Conservation (phyloP, 2,329 filamentous ascomycete species). For the Penicillium decumbens region DNA sequence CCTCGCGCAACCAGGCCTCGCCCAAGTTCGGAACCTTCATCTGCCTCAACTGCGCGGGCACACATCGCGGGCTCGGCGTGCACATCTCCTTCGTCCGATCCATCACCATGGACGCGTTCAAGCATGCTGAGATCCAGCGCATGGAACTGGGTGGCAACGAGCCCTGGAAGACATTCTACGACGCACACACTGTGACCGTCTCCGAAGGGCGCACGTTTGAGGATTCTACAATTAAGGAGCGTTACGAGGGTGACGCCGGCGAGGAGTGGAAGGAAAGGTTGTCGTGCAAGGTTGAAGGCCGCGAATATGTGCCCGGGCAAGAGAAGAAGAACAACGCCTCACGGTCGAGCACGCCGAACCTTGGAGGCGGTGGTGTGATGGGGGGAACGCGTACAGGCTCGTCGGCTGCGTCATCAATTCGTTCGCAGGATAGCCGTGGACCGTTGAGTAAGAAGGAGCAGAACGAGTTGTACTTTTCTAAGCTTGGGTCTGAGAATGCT, state of each 20-base stretch:
- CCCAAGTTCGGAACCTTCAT: conserved; percentile 99
- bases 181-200: conserved; percentile 62
- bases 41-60: conserved; percentile 90
- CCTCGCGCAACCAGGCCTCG: conserved; percentile 52
- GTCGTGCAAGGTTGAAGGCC: conserved; percentile 79
- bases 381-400: conserved; percentile 18
- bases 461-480: conserved; percentile 88
- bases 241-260: conserved; percentile 83
- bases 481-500: conserved; percentile 78
- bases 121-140: conserved; percentile 81
- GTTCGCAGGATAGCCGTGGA: conserved; percentile 26
- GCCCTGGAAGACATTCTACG: conserved; percentile 82
- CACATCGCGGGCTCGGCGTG: conserved; percentile 89
- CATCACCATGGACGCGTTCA: conserved; percentile 99
- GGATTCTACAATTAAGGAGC: conserved; percentile 80
- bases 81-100: conserved; percentile 98
- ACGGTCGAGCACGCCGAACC: conserved; percentile 27
- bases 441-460: conserved; percentile 54
- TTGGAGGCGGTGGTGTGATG: conserved; percentile 2
- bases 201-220: conserved; percentile 71
- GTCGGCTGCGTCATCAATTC: conserved; percentile 21
- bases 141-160: conserved; percentile 93
- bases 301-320: conserved; percentile 73
- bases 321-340: conserved; percentile 47
- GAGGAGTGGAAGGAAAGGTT: conserved; percentile 94